A percentile compares a stretch with the other conserved stretches of the same genome.
phyloP scores from a whole-genome alignment of 495 filamentous ascomycete species.

The Rhizodiscina lignyota region DNA sequence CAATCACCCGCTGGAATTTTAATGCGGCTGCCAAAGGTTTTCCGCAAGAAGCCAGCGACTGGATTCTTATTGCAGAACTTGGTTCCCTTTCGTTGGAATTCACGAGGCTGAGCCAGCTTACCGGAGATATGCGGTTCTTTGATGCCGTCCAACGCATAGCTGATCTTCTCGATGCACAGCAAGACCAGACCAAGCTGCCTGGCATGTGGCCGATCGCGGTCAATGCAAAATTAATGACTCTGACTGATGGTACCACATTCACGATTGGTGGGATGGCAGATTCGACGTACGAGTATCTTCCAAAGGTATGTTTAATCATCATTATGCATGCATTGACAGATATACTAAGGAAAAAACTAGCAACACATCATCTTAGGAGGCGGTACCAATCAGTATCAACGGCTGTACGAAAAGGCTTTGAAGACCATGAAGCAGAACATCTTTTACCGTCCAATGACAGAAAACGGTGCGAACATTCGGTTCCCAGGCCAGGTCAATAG shows the following conservation, averaged over 20 bases:
- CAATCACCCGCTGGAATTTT: conserved; percentile 12
- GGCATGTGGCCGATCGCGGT: conserved; percentile 22
- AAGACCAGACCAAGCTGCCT: conserved; percentile 18
- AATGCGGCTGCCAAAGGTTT: not conserved
- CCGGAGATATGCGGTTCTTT: conserved; percentile 20
- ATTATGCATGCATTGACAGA: not conserved
- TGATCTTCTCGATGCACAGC: conserved; percentile 15
- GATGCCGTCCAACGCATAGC: conserved; percentile 22
- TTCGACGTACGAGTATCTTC: conserved; percentile 24
- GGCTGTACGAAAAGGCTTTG: conserved; percentile 24
- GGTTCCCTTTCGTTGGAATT: conserved; percentile 26
- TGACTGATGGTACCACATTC: conserved; percentile 11
- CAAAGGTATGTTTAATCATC: conserved; percentile 8
- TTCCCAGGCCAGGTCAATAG: conserved; percentile 20
- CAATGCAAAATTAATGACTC: conserved; percentile 9
- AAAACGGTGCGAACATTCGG: conserved; percentile 23
- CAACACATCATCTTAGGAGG: conserved; percentile 20
- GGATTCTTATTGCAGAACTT: conserved; percentile 16
- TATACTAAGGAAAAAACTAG: not conserved
- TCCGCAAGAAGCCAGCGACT: conserved; percentile 10
- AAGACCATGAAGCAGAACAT: conserved; percentile 20
- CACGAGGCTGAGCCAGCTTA: conserved; percentile 21
- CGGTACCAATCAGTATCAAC: conserved; percentile 22
- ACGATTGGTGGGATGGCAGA: conserved; percentile 23
- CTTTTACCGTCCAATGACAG: conserved; percentile 31